Evolutionary conservation across 352 stramenopile species (phyloP), one percentile per base, ranked within the genome.

Genomic region (Globisporangium orthogonon): DNA sequence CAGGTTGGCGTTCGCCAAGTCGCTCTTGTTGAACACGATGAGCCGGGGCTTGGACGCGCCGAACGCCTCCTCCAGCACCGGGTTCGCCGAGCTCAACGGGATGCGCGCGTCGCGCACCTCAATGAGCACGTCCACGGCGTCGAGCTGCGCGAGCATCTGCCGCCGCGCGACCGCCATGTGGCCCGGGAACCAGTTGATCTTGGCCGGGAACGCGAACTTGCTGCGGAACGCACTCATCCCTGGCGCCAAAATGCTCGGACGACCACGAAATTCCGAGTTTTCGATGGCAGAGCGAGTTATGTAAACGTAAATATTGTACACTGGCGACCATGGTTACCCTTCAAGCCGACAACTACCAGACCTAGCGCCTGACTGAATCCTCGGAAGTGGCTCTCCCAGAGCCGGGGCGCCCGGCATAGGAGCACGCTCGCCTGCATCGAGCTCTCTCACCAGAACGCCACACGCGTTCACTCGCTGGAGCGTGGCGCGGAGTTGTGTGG

Each of bases 181-280:
- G 33, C 85, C 85, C 31, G 85, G 85, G 59, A 95, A 95, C 85
- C 85, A 95, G 58, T 94, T 94, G 53, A 94, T 85, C 70, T 92
- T 90, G 60, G 69, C 65, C 23, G 80, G 80, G 50, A 83, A 87
- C 71, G 81, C 61, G 63, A 92, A 92, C 69, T 79, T 85, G 67
- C 69, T 78, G 47, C 83, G 78, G 67, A 91, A 89, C 54, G 58
- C 69, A 52, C 69, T 87, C 76, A 91, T 88, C 15, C 23, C 23
- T 23, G 23, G 23, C 23, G 17, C 10, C 29, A 31, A 37, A 35
- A 5, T 30, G 17, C 17, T 29, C 18, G n/a, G 23, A 30, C 43
- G 13, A 48, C 41, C 41, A 13, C 37, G 11, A 43, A 43, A 17
- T 43, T 14, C 5, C 33, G 23, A 23, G 23, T 23, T 23, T 23